Base-by-base conservation (phyloP, 2,329 filamentous ascomycete species). In the Dactylonectria macrodidyma region DNA sequence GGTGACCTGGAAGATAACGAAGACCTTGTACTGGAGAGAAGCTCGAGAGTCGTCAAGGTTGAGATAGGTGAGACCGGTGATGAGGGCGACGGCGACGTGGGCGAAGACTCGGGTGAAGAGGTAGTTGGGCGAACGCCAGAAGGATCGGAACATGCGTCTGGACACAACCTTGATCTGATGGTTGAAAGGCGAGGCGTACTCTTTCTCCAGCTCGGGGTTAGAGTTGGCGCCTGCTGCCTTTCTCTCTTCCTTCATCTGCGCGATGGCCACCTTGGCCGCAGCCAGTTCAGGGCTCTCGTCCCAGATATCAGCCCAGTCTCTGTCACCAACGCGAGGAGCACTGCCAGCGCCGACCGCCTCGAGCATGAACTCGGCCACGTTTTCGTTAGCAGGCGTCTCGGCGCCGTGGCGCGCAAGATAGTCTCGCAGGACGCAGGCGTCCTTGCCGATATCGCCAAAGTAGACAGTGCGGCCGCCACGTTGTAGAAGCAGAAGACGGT, bases 111-210 rank as follows among this genome's bases (percentile, higher is more conserved):
- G 89, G 1, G 94, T 97, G 80, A 97, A 96, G 59, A 94, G 91
- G 79, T 97, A 97, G 83, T 97, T 95, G 41, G 93, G 93, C 2
- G 92, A 93, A 48, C 95, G 88, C 93, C 93, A 97, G 84, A 93
- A 95, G 0, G 93, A 88, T 3, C 94, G 84, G 79, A 94, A 92
- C 71, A 91, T 94, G 65, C 95, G 90, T 65, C 83, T 85, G 73
- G 90, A 87, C 34, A 97, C 94, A 2, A 93, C 82, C 80, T 90
- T 91, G 79, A 97, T 88, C 84, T 97, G 95, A 79, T 95, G 93
- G 82, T 83, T 84, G 9, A 95, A 81, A 0, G 95, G 93, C 0
- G 94, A 95, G 0, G 95, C 95, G 75, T 93, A 97, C 80, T 97
- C 94, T 74, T 88, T 90, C 71, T 95, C 89, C 5, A 88, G 81